Base-by-base conservation (phyloP, 164 flowering plant genomes). In the Magnolia kwangsiensis region DNA sequence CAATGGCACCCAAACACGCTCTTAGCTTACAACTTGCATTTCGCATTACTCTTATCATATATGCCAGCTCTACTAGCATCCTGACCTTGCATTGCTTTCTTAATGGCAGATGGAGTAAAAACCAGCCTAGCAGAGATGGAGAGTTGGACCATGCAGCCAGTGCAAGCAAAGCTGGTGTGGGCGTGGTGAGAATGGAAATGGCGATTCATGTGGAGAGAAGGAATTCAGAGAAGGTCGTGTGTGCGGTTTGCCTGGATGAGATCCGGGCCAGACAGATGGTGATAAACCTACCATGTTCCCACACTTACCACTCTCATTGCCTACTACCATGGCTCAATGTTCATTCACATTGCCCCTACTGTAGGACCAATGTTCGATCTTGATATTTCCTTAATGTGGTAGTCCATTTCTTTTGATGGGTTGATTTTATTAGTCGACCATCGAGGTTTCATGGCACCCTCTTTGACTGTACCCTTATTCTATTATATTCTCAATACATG, bases 301-400 rank as follows among this genome's bases (percentile, higher is more conserved):
- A 81, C 76, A 79, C 66, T 58, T 84, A 77, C 76, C 86, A 81
- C 50, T 79, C 84, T 11, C 73, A 77, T 7, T 84, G 82, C 74
- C 74, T 82, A 21, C 76, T 76, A 21, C 86, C 86, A 45, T 81
- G 84, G 86, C 84, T 84, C 19, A 69, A 50, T 72, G 13, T 79
- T 73, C 84, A 80, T 64, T 82, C 82, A 59, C 78, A 82, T 67
- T 81, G 86, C 74, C 86, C 86, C 21, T 82, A 63, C 71, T 84
- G 86, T 63, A 77, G 82, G 55, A 75, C 78, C 29, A 76, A 69
- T 51, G 78, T 77, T 64, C 76, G 50, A 0, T 50, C 80, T 45
- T 75, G 27, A 74, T 49, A 3, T 50, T 23, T 29, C n/a, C 0
- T 55, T 0, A 37, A 37, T 37, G 45, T 37, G 45, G 0, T 37